A percentile compares a stretch with the other conserved stretches of the same genome.
These are phyloP conservation scores for grape (Vitis vinifera) DNA, from an alignment of 164 flowering plant genomes.

Conservation along the genomic window ASM3070453v1 NC_081817.1:28644001-28644500, in stretches of 20 bases:
- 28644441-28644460: neutral
- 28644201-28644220: slow-evolving; percentile 13
- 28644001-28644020: slow-evolving; percentile 90
- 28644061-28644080: slow-evolving; percentile 91
- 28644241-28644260: slow-evolving; percentile 96
- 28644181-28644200: neutral
- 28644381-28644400: slow-evolving; percentile 5
- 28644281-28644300: slow-evolving; percentile 86
- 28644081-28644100: slow-evolving; percentile 95
- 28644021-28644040: slow-evolving; percentile 79
- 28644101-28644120: slow-evolving; percentile 83
- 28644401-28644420: neutral
- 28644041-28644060: slow-evolving; percentile 84
- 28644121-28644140: slow-evolving; percentile 92
- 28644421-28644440: neutral
- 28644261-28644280: slow-evolving; percentile 88
- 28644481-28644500: slow-evolving; percentile 6
- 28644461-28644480: neutral
- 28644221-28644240: slow-evolving; percentile 50
- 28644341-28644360: slow-evolving; percentile 58
- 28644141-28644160: slow-evolving; percentile 5
- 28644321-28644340: slow-evolving; percentile 83
- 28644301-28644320: slow-evolving; percentile 84
- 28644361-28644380: slow-evolving; percentile 46
- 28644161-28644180: neutral